Percentiles rank a stretch among this genome's conserved stretches.
phyloP scores from a whole-genome alignment of 768 basidiomycete species.

The Mycena metata region DNA sequence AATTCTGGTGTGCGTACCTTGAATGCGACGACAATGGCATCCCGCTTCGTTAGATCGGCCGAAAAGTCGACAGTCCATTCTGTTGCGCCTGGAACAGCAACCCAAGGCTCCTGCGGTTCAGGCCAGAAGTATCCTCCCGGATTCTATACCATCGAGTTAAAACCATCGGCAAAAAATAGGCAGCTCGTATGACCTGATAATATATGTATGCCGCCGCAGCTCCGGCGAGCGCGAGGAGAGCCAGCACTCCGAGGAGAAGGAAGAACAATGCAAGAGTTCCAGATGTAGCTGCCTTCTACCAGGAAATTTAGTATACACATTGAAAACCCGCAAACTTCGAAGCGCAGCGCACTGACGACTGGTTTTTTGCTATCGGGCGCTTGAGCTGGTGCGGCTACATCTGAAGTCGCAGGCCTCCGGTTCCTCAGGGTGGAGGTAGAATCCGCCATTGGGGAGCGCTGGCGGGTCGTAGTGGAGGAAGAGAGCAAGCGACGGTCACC shows the following conservation, averaged over 20 bases:
- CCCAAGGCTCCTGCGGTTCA: slow-evolving; percentile 15
- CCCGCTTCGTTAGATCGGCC: slow-evolving; percentile 73
- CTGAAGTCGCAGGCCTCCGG: not conserved
- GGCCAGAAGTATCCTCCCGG: slow-evolving; percentile 27
- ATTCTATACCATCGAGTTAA: slow-evolving; percentile 10
- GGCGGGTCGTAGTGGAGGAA: too few relatives aligned
- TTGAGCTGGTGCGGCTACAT: not conserved
- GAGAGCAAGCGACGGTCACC: too few relatives aligned
- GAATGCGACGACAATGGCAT: slow-evolving; percentile 84
- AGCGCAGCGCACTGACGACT: slow-evolving; percentile 10
- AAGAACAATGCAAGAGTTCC: slow-evolving; percentile 13
- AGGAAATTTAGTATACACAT: too few relatives aligned
- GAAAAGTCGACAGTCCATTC: slow-evolving; percentile 41
- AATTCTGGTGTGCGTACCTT: slow-evolving; percentile 70
- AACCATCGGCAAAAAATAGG: not conserved
- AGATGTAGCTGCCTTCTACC: slow-evolving; percentile 3
- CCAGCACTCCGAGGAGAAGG: slow-evolving; percentile 10
- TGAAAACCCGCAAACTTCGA: not conserved
- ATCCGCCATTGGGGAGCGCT: not conserved
- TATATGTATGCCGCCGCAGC: slow-evolving; percentile 25
- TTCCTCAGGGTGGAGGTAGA: slow-evolving; percentile 22
- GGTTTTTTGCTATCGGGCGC: slow-evolving; percentile 16
- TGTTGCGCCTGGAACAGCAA: slow-evolving; percentile 18
- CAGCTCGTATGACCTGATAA: slow-evolving; percentile 11
- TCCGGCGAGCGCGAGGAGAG: slow-evolving; percentile 4